phyloP scores from a whole-genome alignment of 2,329 filamentous ascomycete species.

The Lecanoromycetidae sp. region DNA sequence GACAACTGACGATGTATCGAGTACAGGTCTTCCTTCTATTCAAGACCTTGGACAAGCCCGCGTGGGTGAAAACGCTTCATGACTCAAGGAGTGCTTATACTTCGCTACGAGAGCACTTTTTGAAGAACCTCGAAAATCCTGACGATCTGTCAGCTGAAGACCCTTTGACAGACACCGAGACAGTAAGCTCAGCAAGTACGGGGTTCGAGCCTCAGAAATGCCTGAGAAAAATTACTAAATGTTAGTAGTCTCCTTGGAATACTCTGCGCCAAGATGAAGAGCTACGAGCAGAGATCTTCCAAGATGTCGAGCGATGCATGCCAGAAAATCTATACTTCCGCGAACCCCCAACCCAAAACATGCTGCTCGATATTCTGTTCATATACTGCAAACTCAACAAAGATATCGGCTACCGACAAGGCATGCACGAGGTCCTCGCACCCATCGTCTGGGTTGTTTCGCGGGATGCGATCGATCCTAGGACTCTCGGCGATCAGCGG shows the following conservation, averaged over 20 bases:
- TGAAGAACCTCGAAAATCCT: conserved; percentile 73
- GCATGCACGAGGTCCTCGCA: conserved; percentile 93
- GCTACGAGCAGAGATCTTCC: conserved; percentile 75
- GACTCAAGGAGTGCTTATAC: conserved; percentile 64
- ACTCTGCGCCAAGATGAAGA: conserved; percentile 73
- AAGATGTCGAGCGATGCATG: conserved; percentile 83
- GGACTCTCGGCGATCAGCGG: neutral
- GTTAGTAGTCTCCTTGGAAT: conserved; percentile 73
- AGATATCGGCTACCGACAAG: conserved; percentile 82
- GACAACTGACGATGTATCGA: neutral
- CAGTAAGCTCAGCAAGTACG: too few species aligned
- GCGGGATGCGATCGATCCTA: conserved; percentile 48
- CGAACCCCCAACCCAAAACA: conserved; percentile 60
- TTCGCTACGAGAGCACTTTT: conserved; percentile 58
- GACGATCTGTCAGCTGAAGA: conserved; percentile 67
- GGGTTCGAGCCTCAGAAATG: too few species aligned
- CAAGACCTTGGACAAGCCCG: conserved; percentile 48
- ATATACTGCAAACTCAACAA: conserved; percentile 90
- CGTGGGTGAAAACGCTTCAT: conserved; percentile 56
- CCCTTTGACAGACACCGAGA: conserved; percentile 71
- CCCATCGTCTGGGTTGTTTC: conserved; percentile 78
- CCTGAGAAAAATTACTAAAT: conserved; percentile 36
- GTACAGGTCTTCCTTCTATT: conserved; percentile 67
- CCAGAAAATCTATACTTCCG: conserved; percentile 89
- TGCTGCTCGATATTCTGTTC: conserved; percentile 81